Base-by-base conservation (phyloP, 2,329 filamentous ascomycete species). In the Monilinia fructicola region DNA sequence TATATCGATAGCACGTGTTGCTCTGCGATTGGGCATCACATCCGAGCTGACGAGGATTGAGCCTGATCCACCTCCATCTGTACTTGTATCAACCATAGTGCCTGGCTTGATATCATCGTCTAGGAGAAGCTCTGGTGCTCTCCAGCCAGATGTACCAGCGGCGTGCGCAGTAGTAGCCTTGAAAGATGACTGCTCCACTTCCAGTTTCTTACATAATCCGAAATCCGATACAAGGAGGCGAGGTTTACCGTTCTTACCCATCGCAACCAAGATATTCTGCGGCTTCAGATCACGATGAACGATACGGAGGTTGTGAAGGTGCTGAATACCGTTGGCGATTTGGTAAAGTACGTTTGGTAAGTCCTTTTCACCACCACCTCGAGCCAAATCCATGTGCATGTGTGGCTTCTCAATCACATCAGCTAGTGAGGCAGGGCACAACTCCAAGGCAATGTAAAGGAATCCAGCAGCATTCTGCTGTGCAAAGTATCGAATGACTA, bases 171-270 rank as follows among this genome's bases (percentile, higher is more conserved):
- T 98, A 3, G 94, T 97, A 11, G 95, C 93, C 52, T 94, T 90
- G 76, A 98, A 93, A 0, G 94, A 98, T 66, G 93, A 97, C 76
- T 97, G 93, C 9, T 93, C 93, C 65, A 92, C 92, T 70, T 97
- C 95, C 21, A 99, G 81, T 75, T 97, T 98, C 82, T 98, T 99
- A 78, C 95, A 98, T 0, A 99, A 85, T 7, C 95, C 95, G 78
- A 99, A 99, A 77, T 99, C 95, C 0, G 95, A 98, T 46, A 99
- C 97, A 5, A 99, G 86, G 48, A 99, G 84, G n/a, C 94, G 89
- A 31, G 93, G 89, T 46, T 84, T 86, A 53, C 86, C 86, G 67
- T 87, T 84, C 72, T 89, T 87, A 71, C 84, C 87, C 80, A 89
- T 88, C 44, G 87, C 86, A 67, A 98, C 93, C 1, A 99, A 83